Conservation (phyloP, 2,329 filamentous ascomycete genomes). For the Diaporthe humulicola region DNA sequence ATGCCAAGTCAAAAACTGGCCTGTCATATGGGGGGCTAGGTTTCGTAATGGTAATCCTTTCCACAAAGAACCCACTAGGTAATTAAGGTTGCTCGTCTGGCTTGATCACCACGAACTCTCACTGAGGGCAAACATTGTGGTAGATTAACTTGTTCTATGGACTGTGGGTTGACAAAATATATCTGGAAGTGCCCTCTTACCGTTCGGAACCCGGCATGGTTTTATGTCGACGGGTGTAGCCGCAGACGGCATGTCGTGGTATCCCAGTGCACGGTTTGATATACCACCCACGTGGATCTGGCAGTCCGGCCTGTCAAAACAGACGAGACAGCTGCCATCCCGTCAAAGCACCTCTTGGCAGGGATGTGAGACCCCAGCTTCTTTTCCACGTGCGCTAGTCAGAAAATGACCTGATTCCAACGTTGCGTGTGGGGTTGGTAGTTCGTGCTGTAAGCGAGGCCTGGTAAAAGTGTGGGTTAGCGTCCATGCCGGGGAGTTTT, state of each 20-base stretch:
- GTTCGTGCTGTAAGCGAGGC: background rate
- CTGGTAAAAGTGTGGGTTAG: background rate
- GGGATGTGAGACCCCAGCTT: background rate
- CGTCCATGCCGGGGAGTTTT: background rate
- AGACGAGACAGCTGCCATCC: background rate
- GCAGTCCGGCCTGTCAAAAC: background rate
- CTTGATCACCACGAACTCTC: background rate
- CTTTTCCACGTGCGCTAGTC: constrained; percentile 16
- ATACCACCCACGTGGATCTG: background rate
- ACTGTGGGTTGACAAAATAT: too few relatives aligned
- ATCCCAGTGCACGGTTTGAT: background rate
- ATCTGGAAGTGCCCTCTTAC: background rate
- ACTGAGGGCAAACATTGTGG: background rate
- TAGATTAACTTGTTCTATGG: background rate
- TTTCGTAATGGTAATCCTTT: background rate
- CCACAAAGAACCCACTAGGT: background rate
- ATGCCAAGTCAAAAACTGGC: background rate
- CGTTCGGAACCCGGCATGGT: background rate
- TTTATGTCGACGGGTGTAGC: background rate
- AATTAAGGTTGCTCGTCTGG: background rate
- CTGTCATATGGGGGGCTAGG: background rate
- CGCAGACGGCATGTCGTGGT: background rate
- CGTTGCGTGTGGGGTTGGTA: background rate
- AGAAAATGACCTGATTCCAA: constrained; percentile 15
- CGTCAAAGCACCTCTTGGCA: background rate